These are phyloP conservation scores for Fraxinus quadrangulata DNA, from an alignment of 257 asterid species.

Conservation along the genomic window DNA sequence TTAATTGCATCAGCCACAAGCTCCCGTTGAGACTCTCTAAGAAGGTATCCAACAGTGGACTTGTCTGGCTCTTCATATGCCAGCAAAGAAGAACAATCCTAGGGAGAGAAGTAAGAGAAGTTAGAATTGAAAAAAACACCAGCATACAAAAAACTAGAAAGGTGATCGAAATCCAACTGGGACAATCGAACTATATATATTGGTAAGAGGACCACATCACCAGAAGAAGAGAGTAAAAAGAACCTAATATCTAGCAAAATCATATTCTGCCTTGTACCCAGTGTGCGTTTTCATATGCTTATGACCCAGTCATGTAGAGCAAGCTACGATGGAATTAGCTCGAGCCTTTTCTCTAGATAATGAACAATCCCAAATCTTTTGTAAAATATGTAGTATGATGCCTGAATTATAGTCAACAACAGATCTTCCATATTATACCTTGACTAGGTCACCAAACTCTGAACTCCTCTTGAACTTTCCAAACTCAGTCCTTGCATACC, in stretches of 20 bases:
- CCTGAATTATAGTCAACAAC: not conserved
- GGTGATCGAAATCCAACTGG: not conserved
- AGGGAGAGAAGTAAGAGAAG: constrained; percentile 11
- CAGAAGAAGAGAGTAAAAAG: not conserved
- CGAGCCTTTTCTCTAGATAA: not conserved
- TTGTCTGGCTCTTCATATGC: constrained; percentile 77
- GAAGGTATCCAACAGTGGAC: constrained; percentile 83
- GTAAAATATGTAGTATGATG: not conserved
- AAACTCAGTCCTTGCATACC: constrained; percentile 68
- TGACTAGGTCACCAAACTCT: constrained; percentile 62
- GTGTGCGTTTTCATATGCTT: not conserved
- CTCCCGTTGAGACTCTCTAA: constrained; percentile 75
- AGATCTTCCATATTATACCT: constrained; percentile 44
- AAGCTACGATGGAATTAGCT: constrained; percentile 13
- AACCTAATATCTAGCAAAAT: not conserved
- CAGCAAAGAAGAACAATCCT: constrained; percentile 94
- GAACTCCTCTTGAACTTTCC: constrained; percentile 58
- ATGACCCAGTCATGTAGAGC: not conserved
- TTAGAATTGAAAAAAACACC: not conserved
- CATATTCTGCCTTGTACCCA: not conserved
- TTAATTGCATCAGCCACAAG: constrained; percentile 95
- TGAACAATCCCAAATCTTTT: not conserved
- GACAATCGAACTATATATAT: not conserved
- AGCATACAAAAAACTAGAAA: not conserved
- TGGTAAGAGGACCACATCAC: not conserved